Base-by-base conservation (phyloP, 495 filamentous ascomycete genomes). In the Hypomontagnella monticulosa region DNA sequence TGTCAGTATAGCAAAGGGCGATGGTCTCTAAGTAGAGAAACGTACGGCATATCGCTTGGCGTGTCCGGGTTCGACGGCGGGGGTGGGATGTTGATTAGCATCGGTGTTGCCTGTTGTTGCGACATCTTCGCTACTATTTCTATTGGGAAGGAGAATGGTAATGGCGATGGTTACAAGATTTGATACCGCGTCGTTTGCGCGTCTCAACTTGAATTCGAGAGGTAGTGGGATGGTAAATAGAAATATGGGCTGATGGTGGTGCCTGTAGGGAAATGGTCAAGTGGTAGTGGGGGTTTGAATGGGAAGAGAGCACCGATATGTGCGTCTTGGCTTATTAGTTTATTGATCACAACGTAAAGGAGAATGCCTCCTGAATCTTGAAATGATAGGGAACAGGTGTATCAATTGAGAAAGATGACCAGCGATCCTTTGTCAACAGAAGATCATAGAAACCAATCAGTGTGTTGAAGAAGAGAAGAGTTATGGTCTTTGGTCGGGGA, bases 21-120 rank as follows among this genome's bases (percentile, higher is more conserved):
- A 38, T 42, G 56, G 38, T 63, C 15, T 48, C 19, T 51, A 16
- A n/a, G 6, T 30, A 67, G n/a, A n/a, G 58, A 50, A 53, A 81
- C 92, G 82, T 84, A 96, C 93, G 92, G 92, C 79, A 92, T 89
- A 59, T 96, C 93, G 7, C 90, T 92, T 23, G 93, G 93, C n/a
- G 93, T 97, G 57, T 89, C 90, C 18, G 91, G 89, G 58, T 91
- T 89, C 23, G 91, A 92, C 7, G 90, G 89, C 44, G 92, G 89
- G 56, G 91, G 91, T 30, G 93, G 93, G 41, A 96, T 84, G 73
- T 93, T 92, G 80, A 96, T 92, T 61, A 96, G 78, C 52, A 90
- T 95, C 2, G 88, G 89, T 46, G 72, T 74, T 11, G 77, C 58
- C 32, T 67, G 59, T 48, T 71, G 63, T 54, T 78, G 78, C 44